These are phyloP conservation scores for Macadamia tetraphylla DNA, from an alignment of 164 flowering plant genomes.

Conservation along the genomic window DNA sequence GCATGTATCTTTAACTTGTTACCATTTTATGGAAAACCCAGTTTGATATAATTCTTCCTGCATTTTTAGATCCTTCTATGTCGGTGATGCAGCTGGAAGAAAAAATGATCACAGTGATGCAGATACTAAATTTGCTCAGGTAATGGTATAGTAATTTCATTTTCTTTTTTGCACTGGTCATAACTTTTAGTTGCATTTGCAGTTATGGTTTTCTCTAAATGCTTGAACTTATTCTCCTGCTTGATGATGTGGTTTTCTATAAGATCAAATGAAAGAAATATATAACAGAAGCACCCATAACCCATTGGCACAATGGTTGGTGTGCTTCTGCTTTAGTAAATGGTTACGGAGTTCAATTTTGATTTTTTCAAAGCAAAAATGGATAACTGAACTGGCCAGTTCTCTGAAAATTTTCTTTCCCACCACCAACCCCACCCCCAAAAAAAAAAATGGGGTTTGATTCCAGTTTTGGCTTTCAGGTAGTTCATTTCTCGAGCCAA, in stretches of 20 bases:
- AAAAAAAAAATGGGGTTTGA: no score
- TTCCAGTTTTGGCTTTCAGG: no score
- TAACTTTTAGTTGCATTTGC: neutral
- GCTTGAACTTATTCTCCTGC: neutral
- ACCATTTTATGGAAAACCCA: neutral
- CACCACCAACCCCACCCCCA: no score
- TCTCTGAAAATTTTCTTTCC: no score
- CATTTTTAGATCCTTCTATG: constrained; percentile 74
- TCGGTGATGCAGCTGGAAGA: constrained; percentile 98
- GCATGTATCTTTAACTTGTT: neutral
- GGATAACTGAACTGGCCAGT: no score
- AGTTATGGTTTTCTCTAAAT: neutral
- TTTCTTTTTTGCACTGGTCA: neutral
- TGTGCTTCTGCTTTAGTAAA: no score
- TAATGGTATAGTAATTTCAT: constrained; percentile 3
- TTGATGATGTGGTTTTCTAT: neutral
- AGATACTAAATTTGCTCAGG: constrained; percentile 76
- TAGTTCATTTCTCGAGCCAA: no score
- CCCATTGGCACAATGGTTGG: no score
- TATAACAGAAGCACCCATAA: no score
- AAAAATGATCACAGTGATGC: constrained; percentile 83
- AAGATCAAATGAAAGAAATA: no score
- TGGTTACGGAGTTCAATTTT: no score
- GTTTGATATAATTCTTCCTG: constrained; percentile 5
- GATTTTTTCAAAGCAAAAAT: no score